Base-by-base conservation (phyloP, 2,329 filamentous ascomycete species). In the Penicillium sp. region DNA sequence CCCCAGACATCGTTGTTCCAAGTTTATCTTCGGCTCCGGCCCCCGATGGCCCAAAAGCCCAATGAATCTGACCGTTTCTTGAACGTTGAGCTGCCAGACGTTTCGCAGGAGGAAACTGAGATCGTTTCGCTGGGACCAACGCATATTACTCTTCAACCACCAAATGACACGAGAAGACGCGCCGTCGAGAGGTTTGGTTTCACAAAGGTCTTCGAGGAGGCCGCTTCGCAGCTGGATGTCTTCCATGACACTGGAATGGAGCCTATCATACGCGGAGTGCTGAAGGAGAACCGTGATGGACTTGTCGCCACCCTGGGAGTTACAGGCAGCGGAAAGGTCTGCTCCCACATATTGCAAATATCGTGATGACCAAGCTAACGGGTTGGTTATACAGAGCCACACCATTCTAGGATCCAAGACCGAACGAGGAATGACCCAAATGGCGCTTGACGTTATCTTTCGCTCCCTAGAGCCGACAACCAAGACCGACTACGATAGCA, bases 321-420 rank as follows among this genome's bases (percentile, higher is more conserved):
- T 38, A 96, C 91, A 7, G 93, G 93, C 12, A 96, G 90, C 43
- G 93, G 93, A 68, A 98, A 98, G 83, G 91, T 95, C 37, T n/a
- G 53, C 32, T 24, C 12, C n/a, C 10, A 34, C 29, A 46, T 41
- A 22, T 22, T 44, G 26, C 1, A 19, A 19, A 29, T 9, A 38
- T 39, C 19, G 24, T 32, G 39, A 48, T 26, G 24, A 10, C 35
- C 15, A 53, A 44, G 42, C 52, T 61, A 33, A 52, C 51, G 15
- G 1, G 6, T 6, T 21, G 33, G 24, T 28, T 37, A 26, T 28
- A 29, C 64, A 96, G 91, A 94, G 88, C 55, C 91, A 98, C 68
- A 98, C 93, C 0, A 95, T 97, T 53, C 79, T 98, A 15, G 93
- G 93, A 48, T 94, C 88, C 12, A 85, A 84, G 58, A 81, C 79